Conservation (phyloP, 139 green algal genomes). For the Desmodesmus armatus region DNA sequence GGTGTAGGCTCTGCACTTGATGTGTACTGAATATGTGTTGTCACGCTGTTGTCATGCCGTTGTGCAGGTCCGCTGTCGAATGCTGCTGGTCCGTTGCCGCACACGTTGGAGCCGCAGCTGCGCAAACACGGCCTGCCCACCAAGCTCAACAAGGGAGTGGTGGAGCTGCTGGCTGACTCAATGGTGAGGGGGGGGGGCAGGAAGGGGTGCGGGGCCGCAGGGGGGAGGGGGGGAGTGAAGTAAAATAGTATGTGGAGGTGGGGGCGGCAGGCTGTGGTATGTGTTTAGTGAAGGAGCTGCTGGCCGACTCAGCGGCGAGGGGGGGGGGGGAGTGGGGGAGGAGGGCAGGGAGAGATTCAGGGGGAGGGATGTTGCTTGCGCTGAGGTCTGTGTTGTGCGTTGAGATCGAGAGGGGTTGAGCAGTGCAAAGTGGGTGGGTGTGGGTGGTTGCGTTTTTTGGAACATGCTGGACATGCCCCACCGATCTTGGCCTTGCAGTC, state of each 20-base stretch:
- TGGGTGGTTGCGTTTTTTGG: no score
- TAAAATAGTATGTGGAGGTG: background rate
- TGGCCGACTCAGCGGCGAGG: background rate
- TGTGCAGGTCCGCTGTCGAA: slow-evolving; percentile 85
- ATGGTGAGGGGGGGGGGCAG: slow-evolving; percentile 70
- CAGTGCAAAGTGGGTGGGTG: no score
- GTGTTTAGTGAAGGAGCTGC: background rate
- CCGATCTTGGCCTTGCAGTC: no score
- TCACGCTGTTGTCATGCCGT: no score
- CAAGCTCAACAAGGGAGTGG: slow-evolving; percentile 91
- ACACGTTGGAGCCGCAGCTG: slow-evolving; percentile 96
- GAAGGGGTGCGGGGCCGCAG: no score
- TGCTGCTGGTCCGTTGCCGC: slow-evolving; percentile 80
- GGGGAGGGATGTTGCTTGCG: background rate
- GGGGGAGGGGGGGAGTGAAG: background rate
- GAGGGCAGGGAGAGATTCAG: background rate
- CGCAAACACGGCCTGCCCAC: slow-evolving; percentile 94
- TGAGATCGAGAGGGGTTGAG: background rate
- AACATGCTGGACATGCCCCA: no score
- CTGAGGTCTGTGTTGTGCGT: background rate
- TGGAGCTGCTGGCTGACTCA: slow-evolving; percentile 88
- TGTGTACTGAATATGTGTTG: no score
- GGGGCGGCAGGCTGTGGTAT: background rate
- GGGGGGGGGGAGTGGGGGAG: no score
- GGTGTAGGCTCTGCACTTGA: background rate